Base-by-base conservation (phyloP, 2,329 filamentous ascomycete species). In the Curvularia spicifera region DNA sequence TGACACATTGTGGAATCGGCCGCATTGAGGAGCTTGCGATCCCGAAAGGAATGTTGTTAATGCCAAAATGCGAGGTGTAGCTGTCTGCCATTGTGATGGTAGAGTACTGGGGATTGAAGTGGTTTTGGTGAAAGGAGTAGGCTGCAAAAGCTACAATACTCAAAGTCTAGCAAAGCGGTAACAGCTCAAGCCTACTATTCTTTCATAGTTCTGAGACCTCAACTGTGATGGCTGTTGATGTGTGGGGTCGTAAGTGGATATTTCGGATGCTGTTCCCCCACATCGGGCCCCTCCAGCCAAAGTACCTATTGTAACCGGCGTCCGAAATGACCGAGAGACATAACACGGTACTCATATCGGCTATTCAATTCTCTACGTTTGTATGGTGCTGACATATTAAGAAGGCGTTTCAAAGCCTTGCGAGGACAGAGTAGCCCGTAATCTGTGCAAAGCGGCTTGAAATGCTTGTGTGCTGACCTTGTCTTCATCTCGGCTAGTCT, bases 1-100 rank as follows among this genome's bases (percentile, higher is more conserved):
- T 87, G 1, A 77, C 85, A 44, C 79, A 79, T 56, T 81, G 78
- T 31, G 78, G 81, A 3, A 59, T 35, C 22, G 66, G 31, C 31
- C 63, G 61, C 39, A 40, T 64, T 2, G 57, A 26, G 0, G 71
- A 74, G 51, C 62, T 69, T 20, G 69, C 72, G 29, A 75, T 67
- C 13, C 72, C 72, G 24, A 71, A 75, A 4, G 71, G 71, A 33
- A 75, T 71, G 60, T 74, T 75, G 59, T 67, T 69, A 51, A 68
- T 61, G 31, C 68, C 62, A 49, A 74, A 74, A 52, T 74, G 71
- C 10, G 71, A 67, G 7, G 66, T 56, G 54, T 69, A 69, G 26
- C 22, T 51, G 52, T 68, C 62, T 15, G 63, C 46, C 69, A 72
- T 71, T 31, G 52, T 53, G 7, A 31, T 28, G 31, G 13, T 44